Evolutionary conservation across 2,329 filamentous ascomycete genomes (phyloP), one percentile per base, ranked within the genome.

Genomic region (Samsoniella hepiali): DNA sequence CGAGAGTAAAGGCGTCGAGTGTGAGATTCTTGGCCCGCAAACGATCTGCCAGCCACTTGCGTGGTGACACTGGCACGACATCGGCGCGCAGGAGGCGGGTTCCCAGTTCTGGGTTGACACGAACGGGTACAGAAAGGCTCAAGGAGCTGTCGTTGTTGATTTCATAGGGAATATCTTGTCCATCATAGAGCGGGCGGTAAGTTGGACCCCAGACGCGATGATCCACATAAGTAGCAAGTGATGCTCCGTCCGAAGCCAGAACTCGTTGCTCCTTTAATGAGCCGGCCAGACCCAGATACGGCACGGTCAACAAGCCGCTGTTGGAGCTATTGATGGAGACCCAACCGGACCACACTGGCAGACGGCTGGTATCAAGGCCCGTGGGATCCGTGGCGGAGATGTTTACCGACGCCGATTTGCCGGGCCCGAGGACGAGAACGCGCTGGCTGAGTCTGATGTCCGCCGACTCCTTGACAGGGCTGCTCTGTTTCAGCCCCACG

Each of bases 131-230:
- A 34, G 11, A 5, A 53, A 53, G 50, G 7, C 31, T 9, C 13
- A 53, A 34, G 32, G 50, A 53, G 32, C 50, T 27, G n/a, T 36
- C 50, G 5, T 53, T 22, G 31, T 53, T 38, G 32, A 36, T 17
- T 13, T 53, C 2, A 10, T 53, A 53, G 7, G 36, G 2, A 2
- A 53, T 34, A 3, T 2, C 4, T 0, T 27, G 0, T 1, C 50
- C 31, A 36, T 53, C 32, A 36, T 6, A 13, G 32, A 34, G 10
- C 9, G 10, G 15, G 3, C 7, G 1, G 9, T 53, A 31, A 3
- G 1, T 0, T 36, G 0, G 15, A 3, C 10, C 9, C 31, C 10
- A 22, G 2, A 1, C 5, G 2, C 15, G 31, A 5, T 4, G 4
- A 4, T 36, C 3, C 4, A 22, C 34, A 13, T n/a, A 13, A 2